Base-by-base conservation (phyloP, 257 asterid genomes). In the Rhazya stricta region DNA sequence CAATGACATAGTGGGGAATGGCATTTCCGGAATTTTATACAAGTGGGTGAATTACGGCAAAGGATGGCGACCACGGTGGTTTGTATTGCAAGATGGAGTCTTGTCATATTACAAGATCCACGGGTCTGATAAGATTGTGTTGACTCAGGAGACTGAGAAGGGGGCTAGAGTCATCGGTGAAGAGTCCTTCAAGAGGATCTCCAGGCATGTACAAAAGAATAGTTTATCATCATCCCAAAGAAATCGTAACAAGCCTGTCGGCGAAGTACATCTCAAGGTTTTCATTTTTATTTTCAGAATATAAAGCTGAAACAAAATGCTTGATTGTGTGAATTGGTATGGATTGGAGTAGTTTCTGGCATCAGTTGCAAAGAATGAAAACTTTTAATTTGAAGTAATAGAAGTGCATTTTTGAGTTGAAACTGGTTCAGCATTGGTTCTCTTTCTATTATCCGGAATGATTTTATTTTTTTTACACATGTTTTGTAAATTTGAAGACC, bases 11-110 rank as follows among this genome's bases (percentile, higher is more conserved):
- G 94, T 94, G 0, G 97, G 98, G 75, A 86, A 86, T 58, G 97
- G 97, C 58, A 83, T 94, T 71, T 89, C 89, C 11, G 97, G 98
- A 70, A 83, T 94, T 71, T 48, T 94, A 83, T 78, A 87, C 50
- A 94, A 94, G 81, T 94, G 98, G 98, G 98, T 94, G 79, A 94
- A 94, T 86, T 94, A 91, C 69, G 98, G 98, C n/a, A 88, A 83
- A 73, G 98, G 98, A 4, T 94, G 98, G 98, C 87, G 98, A 78
- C 96, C 91, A 6, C 79, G 98, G 84, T 94, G 98, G 97, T 90
- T 94, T 67, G 96, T 91, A 29, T 84, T 94, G 90, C 98, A 91
- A 68, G 98, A 94, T 75, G 98, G 97, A 3, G 98, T 94, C 32
- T 73, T 94, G 85, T 90, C 97, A 63, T 94, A 94, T 76, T 94